Percentiles rank a stretch among this genome's conserved stretches.
Evolutionary conservation across 2,329 filamentous ascomycete genomes (phyloP).

Genomic region (Hymenoscyphus scutula): DNA sequence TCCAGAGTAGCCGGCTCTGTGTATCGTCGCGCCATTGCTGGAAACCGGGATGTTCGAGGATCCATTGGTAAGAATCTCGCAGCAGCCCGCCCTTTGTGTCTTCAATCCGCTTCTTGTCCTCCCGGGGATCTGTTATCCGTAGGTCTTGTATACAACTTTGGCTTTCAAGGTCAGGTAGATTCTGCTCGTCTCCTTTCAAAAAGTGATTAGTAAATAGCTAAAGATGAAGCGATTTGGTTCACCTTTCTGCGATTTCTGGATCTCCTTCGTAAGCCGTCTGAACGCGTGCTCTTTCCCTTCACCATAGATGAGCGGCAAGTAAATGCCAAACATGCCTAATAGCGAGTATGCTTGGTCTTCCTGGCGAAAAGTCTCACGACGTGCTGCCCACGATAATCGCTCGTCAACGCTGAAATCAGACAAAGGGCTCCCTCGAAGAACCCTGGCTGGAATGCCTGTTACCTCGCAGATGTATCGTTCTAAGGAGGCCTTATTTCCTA

Average conservation of each 20-base stretch:
- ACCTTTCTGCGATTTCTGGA: too few species aligned
- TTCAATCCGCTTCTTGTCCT: too few species aligned
- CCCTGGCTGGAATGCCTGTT: background rate
- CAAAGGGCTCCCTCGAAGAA: background rate
- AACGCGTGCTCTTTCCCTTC: constrained; percentile 2
- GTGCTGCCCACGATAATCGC: background rate
- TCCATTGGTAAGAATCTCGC: too few species aligned
- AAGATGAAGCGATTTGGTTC: too few species aligned
- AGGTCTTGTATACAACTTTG: background rate
- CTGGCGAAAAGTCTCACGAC: background rate
- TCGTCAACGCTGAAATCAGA: background rate
- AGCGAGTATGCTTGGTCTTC: background rate
- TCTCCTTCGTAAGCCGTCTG: background rate
- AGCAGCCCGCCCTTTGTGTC: too few species aligned
- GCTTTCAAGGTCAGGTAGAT: too few species aligned
- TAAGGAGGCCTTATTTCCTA: background rate
- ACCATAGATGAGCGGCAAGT: background rate
- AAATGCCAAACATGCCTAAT: background rate
- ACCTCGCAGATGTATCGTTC: background rate
- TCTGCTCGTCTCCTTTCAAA: too few species aligned
- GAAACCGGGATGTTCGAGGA: too few species aligned
- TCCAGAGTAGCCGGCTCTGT: too few species aligned
- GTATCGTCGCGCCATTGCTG: too few species aligned
- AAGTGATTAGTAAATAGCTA: too few species aligned
- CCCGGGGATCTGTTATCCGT: too few species aligned